Base-by-base conservation (phyloP, 805 yeast species). In the Yamadazyma nakazawae region DNA sequence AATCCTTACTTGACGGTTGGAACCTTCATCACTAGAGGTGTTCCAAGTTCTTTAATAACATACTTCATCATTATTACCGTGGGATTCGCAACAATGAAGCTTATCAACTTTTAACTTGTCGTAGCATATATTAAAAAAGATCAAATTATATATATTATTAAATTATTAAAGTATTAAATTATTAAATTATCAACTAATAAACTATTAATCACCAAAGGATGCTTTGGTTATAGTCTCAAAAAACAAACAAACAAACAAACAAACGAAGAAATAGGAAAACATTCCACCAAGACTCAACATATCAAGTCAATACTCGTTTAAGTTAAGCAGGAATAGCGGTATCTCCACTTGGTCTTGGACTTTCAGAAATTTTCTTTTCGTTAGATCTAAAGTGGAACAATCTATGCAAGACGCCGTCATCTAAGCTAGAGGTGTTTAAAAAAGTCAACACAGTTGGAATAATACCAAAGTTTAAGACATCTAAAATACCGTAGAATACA, bases 11-110 rank as follows among this genome's bases (percentile, higher is more conserved):
- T 94, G 57, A 85, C 90, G 0, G 98, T 91, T 13, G 78, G 82
- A 13, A 86, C 87, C 30, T 94, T 94, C 60, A 88, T 94, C 38
- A 84, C 86, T 11, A 77, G 95, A 50, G 99, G 99, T 62, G 89
- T 92, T 8, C 96, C 97, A 9, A 78, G 92, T 21, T 86, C 96
- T 28, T 48, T 92, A 3, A 71, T 89, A 48, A 83, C 90, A 31
- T 92, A 89, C 59, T 46, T 76, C 2, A 79, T 85, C 21, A 80
- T 91, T 37, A 80, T 88, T 7, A 81, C 92, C 2, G 72, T 94
- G 19, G 99, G 98, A 0, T 94, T 81, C 60, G 70, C 80, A 2
- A 67, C 87, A 40, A 85, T 90, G 90, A 62, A 58, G 45, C 49
- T 68, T 16, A 67, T 68, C 32, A 60, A 63, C 40, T 68, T 68